Percentiles rank a stretch among this genome's conserved stretches.
Conservation (phyloP, 768 basidiomycete species). For the Gelatoporia subvermispora region DNA sequence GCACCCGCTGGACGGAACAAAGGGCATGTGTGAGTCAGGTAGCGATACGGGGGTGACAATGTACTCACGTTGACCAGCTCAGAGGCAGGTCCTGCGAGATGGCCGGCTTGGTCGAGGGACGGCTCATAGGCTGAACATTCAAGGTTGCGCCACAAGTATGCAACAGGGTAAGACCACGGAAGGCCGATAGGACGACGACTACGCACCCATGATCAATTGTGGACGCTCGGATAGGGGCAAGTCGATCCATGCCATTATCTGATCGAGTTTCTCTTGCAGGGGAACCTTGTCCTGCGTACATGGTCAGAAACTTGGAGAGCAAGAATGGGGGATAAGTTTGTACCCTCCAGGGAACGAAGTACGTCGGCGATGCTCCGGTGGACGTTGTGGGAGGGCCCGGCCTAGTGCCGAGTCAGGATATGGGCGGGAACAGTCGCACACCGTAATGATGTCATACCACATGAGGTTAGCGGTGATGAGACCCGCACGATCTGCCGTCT, state of each 20-base stretch:
- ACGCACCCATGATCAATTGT: constrained; percentile 68
- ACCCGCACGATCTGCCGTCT: constrained; percentile 72
- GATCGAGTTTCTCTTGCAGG: constrained; percentile 64
- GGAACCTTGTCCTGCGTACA: constrained; percentile 50
- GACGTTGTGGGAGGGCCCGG: constrained; percentile 75
- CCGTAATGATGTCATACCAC: constrained; percentile 55
- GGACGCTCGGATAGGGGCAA: constrained; percentile 67
- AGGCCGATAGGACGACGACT: constrained; percentile 8
- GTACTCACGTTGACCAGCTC: constrained; percentile 60
- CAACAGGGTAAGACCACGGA: neutral
- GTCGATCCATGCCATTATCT: constrained; percentile 81
- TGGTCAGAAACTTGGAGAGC: neutral
- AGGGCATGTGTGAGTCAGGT: neutral
- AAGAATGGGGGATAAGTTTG: neutral
- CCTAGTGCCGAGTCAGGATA: constrained; percentile 35
- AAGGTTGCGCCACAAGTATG: neutral
- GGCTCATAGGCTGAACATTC: constrained; percentile 65
- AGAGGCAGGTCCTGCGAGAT: constrained; percentile 65
- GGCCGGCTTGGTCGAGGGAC: constrained; percentile 83
- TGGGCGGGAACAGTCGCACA: neutral
- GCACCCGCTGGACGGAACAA: constrained; percentile 44
- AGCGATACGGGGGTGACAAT: neutral
- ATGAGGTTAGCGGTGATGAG: constrained; percentile 82
- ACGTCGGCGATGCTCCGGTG: constrained; percentile 62
- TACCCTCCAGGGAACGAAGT: constrained; percentile 78